Evolutionary conservation across 495 filamentous ascomycete genomes (phyloP), one percentile per base, ranked within the genome.

Genomic region (Annulohypoxylon nitens): DNA sequence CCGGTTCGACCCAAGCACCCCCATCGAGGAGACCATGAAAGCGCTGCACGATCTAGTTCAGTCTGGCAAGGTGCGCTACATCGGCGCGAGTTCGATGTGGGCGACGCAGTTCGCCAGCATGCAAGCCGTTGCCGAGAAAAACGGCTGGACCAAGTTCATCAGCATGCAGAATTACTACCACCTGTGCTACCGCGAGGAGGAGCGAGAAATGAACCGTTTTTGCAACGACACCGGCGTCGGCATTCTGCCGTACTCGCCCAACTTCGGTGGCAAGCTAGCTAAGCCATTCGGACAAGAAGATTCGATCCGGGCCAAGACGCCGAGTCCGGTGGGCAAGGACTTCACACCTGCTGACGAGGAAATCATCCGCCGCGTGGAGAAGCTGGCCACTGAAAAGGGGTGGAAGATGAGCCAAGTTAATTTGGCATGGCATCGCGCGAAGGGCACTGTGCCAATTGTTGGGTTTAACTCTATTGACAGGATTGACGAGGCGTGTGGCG

Each of bases 91-190:
- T 61, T 85, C 81, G 9, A 92, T 93, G 89, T 87, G 72, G 72
- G 72, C 72, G 11, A 70, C 67, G 16, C 62, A 75, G 11, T 91
- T 93, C 65, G 86, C 88, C 2, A 80, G 78, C 48, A 82, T 92
- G 76, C 91, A 92, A 75, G 89, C 86, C 70, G 83, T 82, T 20
- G 88, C 88, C 39, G 87, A 90, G 70, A 82, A 76, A 65, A 86
- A 93, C 67, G 87, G 89, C 20, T 93, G 90, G 90, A 93, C 91
- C 6, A 89, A 90, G 78, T 93, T 93, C 73, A 81, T 93, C 70
- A 87, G 84, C 37, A 93, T 94, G 91, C 92, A 94, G 81, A 93
- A 92, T 75, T 82, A 84, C 30, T 89, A 93, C 74, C 92, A 92
- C 80, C 80, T 93, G 12, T 81, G 88, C 10, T 93, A 93, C 75